Percentiles rank a stretch among this genome's conserved stretches.
Conservation (phyloP, 441 rosid genomes). For the Pelargonium fulgidum region DNA sequence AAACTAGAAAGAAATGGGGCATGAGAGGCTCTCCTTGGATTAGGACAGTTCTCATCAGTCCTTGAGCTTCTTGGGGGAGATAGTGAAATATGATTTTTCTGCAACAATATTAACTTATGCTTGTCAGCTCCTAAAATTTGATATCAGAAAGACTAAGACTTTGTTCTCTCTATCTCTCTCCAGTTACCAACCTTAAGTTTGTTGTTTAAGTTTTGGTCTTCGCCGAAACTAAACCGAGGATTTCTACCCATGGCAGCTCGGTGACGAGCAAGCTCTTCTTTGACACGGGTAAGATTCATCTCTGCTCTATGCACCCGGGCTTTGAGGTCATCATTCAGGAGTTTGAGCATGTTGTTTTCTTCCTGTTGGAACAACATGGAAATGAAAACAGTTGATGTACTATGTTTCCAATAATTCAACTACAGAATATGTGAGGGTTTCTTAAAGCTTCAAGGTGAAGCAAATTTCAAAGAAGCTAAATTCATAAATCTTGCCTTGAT, state of each 20-base stretch:
- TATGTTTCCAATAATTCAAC: not conserved
- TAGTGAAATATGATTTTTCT: slow-evolving; percentile 50
- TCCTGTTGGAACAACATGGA: slow-evolving; percentile 49
- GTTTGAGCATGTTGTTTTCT: slow-evolving; percentile 75
- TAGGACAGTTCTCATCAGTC: slow-evolving; percentile 43
- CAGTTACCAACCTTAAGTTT: slow-evolving; percentile 48
- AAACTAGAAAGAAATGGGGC: slow-evolving; percentile 57
- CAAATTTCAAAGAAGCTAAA: slow-evolving; percentile 6
- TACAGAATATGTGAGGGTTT: not conserved
- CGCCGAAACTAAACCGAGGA: slow-evolving; percentile 29
- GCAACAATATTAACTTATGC: slow-evolving; percentile 21
- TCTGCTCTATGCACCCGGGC: slow-evolving; percentile 56
- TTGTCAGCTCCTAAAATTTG: not conserved
- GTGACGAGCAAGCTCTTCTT: slow-evolving; percentile 77
- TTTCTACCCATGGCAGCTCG: slow-evolving; percentile 58
- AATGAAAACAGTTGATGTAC: not conserved
- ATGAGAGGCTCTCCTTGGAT: slow-evolving; percentile 51
- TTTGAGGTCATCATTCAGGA: slow-evolving; percentile 71
- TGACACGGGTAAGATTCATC: slow-evolving; percentile 52
- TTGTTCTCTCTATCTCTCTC: slow-evolving; percentile 24
- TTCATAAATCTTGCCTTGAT: slow-evolving; percentile 61
- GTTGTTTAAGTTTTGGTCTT: slow-evolving; percentile 41
- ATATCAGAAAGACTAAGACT: not conserved
- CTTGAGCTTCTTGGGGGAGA: slow-evolving; percentile 42
- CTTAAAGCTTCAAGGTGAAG: not conserved